Base-by-base conservation (phyloP, 306 rosid species). In the Vigna unguiculata region DNA sequence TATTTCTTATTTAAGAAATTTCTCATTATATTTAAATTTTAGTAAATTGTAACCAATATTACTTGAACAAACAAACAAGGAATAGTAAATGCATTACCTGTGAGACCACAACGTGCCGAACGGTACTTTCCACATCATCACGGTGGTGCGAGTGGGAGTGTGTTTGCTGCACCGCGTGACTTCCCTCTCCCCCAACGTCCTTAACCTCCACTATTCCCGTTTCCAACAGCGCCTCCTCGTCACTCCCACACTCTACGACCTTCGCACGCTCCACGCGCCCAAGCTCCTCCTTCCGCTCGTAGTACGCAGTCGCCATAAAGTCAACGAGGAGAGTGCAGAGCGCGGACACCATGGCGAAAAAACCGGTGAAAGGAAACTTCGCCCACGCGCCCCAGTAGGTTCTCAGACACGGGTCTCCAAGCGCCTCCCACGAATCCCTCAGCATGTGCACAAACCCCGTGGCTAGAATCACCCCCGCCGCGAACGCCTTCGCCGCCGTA, bases 391-490 rank as follows among this genome's bases (percentile, higher is more conserved):
- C 2, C 58, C 13, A 52, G 47, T 46, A 58, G 0, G 74, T 14
- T 8, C 85, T 84, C 62, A 93, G 45, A 72, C 97, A 93, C 0
- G 93, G 85, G 52, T 83, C 76, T 10, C 62, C 51, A 0, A 93
- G 76, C 3, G 93, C 88, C 0, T 70, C 40, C 25, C 85, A 68
- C 22, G 90, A 88, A 6, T 75, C 90, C 2, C 81, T 41, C 0
- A 93, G 83, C 90, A 93, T 90, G 80, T 93, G 98, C 41, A 93
- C 93, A 47, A 93, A 91, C 1, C 93, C 98, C 22, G 98, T 93
- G 5, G 97, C 91, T 0, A 93, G 82, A 17, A 93, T 93, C 13
- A 93, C 97, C 0, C 98, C 97, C n/a, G 98, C 98, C 5, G 97
- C 97, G 30, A 93, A 91, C n/a, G 98, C 92, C 46, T 90, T 93